phyloP scores from a whole-genome alignment of 2,329 filamentous ascomycete species.

The Ascochyta rabiei region DNA sequence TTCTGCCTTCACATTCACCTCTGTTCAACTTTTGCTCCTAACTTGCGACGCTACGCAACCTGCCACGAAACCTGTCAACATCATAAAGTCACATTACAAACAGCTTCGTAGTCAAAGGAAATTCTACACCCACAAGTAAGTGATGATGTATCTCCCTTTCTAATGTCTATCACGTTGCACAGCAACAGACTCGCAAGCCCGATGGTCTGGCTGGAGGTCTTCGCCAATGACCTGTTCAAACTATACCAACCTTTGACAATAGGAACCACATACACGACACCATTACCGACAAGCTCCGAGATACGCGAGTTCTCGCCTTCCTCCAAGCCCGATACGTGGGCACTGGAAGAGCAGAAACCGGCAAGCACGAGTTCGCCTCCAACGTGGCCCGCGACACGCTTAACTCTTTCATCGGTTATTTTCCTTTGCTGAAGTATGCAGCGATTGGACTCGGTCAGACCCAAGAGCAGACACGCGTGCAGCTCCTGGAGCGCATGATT shows the following conservation, averaged over 20 bases:
- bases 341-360: constrained; percentile 95
- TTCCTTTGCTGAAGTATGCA: constrained; percentile 83
- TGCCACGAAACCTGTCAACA: not conserved
- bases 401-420: constrained; percentile 84
- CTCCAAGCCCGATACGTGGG: constrained; percentile 93
- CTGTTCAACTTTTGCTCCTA: not conserved
- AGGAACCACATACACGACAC: not conserved
- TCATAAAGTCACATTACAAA: not conserved
- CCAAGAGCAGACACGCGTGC: constrained; percentile 74
- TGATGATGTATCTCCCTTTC: not conserved
- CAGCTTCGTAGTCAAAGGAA: not conserved
- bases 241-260: not conserved
- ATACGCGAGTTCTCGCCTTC: constrained; percentile 92
- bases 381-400: constrained; percentile 93
- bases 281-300: constrained; percentile 90
- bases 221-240: too few species aligned
- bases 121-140: not conserved
- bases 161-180: not conserved
- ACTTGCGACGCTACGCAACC: not conserved
- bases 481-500: constrained; percentile 75
- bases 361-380: constrained; percentile 92
- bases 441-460: constrained; percentile 84
- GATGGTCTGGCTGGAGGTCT: not conserved
- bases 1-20: not conserved
- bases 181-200: not conserved